A percentile compares a stretch with the other conserved stretches of the same genome.
Conservation (phyloP, 139 green algal species). For the Coccomyxa sp. region DNA sequence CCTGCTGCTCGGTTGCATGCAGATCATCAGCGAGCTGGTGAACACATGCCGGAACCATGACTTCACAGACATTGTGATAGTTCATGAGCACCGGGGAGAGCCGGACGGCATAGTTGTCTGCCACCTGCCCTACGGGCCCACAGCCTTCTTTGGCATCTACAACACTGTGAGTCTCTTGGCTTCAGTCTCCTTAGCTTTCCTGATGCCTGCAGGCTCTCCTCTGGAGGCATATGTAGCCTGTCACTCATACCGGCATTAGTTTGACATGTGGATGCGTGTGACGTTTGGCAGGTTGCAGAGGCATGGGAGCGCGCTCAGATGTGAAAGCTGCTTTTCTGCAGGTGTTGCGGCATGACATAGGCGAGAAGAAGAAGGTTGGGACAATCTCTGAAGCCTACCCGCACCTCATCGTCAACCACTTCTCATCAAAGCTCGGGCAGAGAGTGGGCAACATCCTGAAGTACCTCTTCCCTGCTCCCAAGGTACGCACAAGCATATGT, state of each 20-base stretch:
- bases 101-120: conserved; percentile 96
- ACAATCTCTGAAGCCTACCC: conserved; percentile 93
- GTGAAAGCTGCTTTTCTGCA: no score
- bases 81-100: conserved; percentile 97
- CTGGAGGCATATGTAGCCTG: no score
- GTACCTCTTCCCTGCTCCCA: conserved; percentile 92
- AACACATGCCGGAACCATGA: conserved; percentile 78
- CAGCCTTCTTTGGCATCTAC: conserved; percentile 95
- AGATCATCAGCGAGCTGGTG: conserved; percentile 84
- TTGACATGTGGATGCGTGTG: no score
- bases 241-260: no score
- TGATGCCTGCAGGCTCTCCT: no score
- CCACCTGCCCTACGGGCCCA: conserved; percentile 97
- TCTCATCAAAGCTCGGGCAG: conserved; percentile 79
- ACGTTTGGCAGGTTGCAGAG: no score
- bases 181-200: no score
- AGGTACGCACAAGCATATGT: no score
- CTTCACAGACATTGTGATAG: conserved; percentile 95
- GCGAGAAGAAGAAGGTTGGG: conserved; percentile 88
- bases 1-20: not conserved
- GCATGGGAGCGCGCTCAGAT: no score
- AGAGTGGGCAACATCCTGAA: conserved; percentile 89
- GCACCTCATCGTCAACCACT: conserved; percentile 92
- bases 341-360: conserved; percentile 91
- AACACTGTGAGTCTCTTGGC: conserved; percentile 65